phyloP scores from a whole-genome alignment of 2,329 filamentous ascomycete genomes.

The Apiospora arundinis region DNA sequence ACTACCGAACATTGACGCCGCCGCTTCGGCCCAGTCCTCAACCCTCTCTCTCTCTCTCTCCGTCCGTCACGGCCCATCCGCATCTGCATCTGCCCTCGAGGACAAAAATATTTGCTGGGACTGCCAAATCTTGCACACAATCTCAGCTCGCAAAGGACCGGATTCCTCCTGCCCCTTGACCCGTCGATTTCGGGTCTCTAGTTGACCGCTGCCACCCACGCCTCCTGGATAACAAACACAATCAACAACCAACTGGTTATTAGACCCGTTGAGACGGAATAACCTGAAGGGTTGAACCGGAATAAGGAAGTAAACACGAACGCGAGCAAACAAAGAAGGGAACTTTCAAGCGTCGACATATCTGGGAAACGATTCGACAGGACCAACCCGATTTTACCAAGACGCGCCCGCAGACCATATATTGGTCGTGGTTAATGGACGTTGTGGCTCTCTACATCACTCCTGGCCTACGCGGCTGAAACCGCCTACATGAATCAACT shows the following conservation, averaged over 20 bases:
- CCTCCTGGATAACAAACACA: not conserved
- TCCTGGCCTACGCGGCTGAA: constrained; percentile 19
- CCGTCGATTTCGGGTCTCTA: not conserved
- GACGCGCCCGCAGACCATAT: not conserved
- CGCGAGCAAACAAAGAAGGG: not conserved
- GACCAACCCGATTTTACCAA: not conserved
- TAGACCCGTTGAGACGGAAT: constrained; percentile 17
- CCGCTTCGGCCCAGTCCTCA: not conserved
- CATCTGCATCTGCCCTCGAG: no score
- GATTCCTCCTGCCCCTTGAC: not conserved
- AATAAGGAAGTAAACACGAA: not conserved
- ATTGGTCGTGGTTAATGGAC: constrained; percentile 19
- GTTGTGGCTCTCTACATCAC: not conserved
- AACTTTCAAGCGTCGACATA: not conserved
- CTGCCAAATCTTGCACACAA: constrained; percentile 2
- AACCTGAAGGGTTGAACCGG: not conserved
- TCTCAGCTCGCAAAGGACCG: not conserved
- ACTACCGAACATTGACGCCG: not conserved
- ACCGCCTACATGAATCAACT: constrained; percentile 65
- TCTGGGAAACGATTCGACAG: not conserved
- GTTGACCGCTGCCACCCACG: not conserved
- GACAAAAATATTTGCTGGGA: not conserved
- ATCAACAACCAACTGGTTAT: constrained; percentile 36
- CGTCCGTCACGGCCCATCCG: not conserved
- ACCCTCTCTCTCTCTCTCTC: not conserved